Evolutionary conservation across 2,329 filamentous ascomycete species (phyloP).

Genomic region (Fusarium sp.): DNA sequence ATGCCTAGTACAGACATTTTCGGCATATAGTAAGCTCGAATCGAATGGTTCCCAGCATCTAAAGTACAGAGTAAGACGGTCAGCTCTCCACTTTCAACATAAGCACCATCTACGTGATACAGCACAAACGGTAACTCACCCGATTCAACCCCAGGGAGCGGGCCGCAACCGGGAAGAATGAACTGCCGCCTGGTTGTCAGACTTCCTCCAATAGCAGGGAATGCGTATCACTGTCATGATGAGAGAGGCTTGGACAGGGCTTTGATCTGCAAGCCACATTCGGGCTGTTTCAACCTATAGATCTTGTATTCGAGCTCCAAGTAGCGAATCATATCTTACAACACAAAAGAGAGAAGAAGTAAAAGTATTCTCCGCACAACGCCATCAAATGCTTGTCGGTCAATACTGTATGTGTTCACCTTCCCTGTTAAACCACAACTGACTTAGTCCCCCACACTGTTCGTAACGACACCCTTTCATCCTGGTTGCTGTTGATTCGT

Average conservation of each 20-base stretch:
- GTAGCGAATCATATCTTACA: conserved; percentile 37
- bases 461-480: neutral
- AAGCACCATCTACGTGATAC: conserved; percentile 14
- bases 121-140: conserved; percentile 22
- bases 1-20: neutral
- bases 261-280: conserved; percentile 35
- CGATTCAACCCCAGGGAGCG: conserved; percentile 16
- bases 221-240: conserved; percentile 13
- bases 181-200: conserved; percentile 21
- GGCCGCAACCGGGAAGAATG: conserved; percentile 26
- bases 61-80: conserved; percentile 8
- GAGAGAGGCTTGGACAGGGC: conserved; percentile 24
- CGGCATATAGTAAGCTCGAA: conserved; percentile 11
- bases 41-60: neutral
- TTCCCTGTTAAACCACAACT: neutral
- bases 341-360: conserved; percentile 28
- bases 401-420: neutral
- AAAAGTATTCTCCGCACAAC: conserved; percentile 40
- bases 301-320: conserved; percentile 29
- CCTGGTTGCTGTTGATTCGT: neutral
- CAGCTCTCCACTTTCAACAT: conserved; percentile 13
- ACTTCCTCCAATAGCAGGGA: conserved; percentile 19
- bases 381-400: conserved; percentile 40
- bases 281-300: conserved; percentile 28
- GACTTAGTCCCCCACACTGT: neutral